Conservation (phyloP, 345 rosid genomes). For the Garcia nutans region DNA sequence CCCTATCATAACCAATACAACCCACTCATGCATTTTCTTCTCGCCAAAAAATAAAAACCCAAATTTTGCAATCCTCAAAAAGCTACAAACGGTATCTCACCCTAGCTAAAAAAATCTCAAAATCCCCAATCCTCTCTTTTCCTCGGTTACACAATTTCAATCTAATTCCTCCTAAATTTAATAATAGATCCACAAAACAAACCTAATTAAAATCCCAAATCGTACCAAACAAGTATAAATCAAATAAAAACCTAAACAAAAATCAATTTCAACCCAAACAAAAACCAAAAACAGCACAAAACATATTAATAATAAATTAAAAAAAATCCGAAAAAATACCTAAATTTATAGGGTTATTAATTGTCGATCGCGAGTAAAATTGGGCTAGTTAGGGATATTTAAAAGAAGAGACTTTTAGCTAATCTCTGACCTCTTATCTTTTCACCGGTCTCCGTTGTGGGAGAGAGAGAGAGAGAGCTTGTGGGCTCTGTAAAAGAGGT, state of each 20-base stretch:
- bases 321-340: background rate
- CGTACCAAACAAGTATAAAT: background rate
- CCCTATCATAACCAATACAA: background rate
- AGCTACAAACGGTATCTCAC: background rate
- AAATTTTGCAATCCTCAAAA: background rate
- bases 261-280: background rate
- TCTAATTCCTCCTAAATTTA: background rate
- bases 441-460: background rate
- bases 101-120: background rate
- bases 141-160: conserved; percentile 4
- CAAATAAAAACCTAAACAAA: background rate
- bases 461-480: background rate
- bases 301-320: background rate
- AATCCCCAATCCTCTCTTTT: background rate
- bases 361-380: background rate
- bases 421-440: background rate
- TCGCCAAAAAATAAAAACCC: background rate
- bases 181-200: conserved; percentile 1
- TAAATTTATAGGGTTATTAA: background rate
- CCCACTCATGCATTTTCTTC: background rate
- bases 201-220: conserved; percentile 1
- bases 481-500: background rate
- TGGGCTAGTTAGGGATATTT: background rate
- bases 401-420: background rate
- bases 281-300: background rate